Evolutionary conservation across 106 monocot genomes (phyloP), one percentile per base, ranked within the genome.

Genomic region (Platanthera guangdongensis): DNA sequence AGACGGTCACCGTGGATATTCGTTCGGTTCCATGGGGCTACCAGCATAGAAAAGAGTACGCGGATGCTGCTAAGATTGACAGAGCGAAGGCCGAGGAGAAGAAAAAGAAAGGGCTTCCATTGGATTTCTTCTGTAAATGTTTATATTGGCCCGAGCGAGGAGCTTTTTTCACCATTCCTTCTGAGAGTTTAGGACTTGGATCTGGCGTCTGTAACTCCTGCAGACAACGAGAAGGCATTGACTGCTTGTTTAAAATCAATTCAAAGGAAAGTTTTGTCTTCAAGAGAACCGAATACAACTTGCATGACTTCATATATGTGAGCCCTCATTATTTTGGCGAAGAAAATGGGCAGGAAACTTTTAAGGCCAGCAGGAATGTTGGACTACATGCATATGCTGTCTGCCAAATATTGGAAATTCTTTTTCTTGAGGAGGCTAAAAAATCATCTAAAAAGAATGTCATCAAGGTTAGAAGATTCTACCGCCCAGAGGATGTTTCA

Each of bases 401-500:
- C 15, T 93, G 93, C 71, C 93, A 89, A 18, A 68, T 96, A 57
- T 71, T 91, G 18, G 90, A 84, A 53, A 82, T 95, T 67, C 51
- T 76, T 59, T 74, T 75, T 47, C 55, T 78, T n/a, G 55, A 50
- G 30, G 77, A 77, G 19, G 83, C 85, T 28, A 90, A 81, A 59
- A 45, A 90, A 78, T 57, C 82, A 16, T 79, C 74, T 14, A 70
- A 72, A 75, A 77, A 86, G 67, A 84, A 87, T 7, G 9, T 60
- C 28, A 47, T 96, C 10, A 96, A 91, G 74, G 87, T 88, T 15
- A 82, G 93, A 81, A 84, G 96, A 81, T 93, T 91, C 86, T 96
- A 96, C 74, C 86, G 96, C 73, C 96, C 96, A 30, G 96, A 96
- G 77, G 93, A 96, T 84, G 70, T 93, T 72, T 93, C 96, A 52